Base-by-base conservation (phyloP, 140 eudicot genomes). In the Cichorium intybus region DNA sequence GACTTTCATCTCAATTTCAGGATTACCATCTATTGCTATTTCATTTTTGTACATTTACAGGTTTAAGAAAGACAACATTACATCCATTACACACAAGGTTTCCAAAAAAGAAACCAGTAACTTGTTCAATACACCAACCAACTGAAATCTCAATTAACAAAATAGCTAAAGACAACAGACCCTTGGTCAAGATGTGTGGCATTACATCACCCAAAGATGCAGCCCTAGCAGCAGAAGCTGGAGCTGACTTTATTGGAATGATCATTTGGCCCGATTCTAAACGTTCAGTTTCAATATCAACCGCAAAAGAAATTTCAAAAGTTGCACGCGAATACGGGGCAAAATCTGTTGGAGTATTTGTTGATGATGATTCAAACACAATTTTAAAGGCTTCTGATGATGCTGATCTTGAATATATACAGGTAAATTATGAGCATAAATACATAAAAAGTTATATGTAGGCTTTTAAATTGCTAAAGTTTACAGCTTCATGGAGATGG, bases 281-380 rank as follows among this genome's bases (percentile, higher is more conserved):
- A 68, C 95, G 97, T n/a, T 94, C 99, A 6, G 72, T 94, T 70
- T 80, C 99, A 10, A 37, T 84, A 55, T 15, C 82, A 33, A 78
- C 74, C 58, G 99, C 99, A 58, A 89, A 82, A 73, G 95, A 89
- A 29, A 89, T 94, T 26, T 94, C 97, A 18, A 81, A 77, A 55
- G 95, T 59, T 56, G 95, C 97, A 33, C 76, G 85, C 20, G 86
- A 72, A 49, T 60, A 89, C 34, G 99, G 99, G 37, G 95, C 97
- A 56, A 74, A 79, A 77, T 91, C 97, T n/a, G 99, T 94, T 78
- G 99, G 97, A 27, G 99, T 94, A 45, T 94, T 88, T 80, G 99
- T 94, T 65, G 95, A 94, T 70, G 99, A 94, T 77, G 81, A 82
- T 69, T 86, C 75, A 5, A 70, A 84, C 21, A 57, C 89, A 5